phyloP scores from a whole-genome alignment of 306 rosid genomes.

The Cajanus cajan region DNA sequence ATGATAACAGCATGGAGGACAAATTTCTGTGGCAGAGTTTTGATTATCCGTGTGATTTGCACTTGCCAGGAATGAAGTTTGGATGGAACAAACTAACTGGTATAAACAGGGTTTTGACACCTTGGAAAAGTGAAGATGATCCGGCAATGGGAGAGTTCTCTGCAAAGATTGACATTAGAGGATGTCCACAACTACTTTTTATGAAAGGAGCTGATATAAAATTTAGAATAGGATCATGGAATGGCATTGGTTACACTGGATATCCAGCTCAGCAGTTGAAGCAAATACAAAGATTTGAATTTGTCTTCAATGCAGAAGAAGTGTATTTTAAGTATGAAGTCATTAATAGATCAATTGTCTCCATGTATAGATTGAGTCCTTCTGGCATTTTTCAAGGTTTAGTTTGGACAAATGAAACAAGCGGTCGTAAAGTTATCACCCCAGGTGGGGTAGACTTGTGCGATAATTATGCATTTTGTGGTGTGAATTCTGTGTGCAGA shows the following conservation, averaged over 20 bases:
- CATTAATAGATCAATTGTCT: not conserved
- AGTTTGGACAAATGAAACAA: not conserved
- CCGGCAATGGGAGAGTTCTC: constrained; percentile 24
- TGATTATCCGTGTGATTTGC: constrained; percentile 25
- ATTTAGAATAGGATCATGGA: constrained; percentile 29
- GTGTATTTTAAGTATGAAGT: not conserved
- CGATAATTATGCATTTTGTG: not conserved
- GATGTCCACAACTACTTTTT: constrained; percentile 21
- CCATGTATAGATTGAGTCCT: not conserved
- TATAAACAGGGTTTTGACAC: not conserved
- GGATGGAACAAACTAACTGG: constrained; percentile 29
- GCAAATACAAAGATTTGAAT: not conserved
- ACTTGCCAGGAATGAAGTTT: constrained; percentile 31
- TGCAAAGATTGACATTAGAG: not conserved
- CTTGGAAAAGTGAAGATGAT: constrained; percentile 31
- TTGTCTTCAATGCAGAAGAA: not conserved
- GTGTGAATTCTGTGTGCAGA: not conserved
- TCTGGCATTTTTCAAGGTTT: not conserved
- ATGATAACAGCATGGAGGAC: not conserved
- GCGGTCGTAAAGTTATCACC: fast-evolving
- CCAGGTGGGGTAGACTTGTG: not conserved
- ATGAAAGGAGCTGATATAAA: not conserved
- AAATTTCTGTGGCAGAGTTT: constrained; percentile 27
- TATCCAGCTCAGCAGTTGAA: not conserved
- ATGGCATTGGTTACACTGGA: constrained; percentile 25